Percentiles rank a stretch among this genome's conserved stretches.
Conservation (phyloP, 202 grass and related monocot species). For the Schoenoplectus triqueter region DNA sequence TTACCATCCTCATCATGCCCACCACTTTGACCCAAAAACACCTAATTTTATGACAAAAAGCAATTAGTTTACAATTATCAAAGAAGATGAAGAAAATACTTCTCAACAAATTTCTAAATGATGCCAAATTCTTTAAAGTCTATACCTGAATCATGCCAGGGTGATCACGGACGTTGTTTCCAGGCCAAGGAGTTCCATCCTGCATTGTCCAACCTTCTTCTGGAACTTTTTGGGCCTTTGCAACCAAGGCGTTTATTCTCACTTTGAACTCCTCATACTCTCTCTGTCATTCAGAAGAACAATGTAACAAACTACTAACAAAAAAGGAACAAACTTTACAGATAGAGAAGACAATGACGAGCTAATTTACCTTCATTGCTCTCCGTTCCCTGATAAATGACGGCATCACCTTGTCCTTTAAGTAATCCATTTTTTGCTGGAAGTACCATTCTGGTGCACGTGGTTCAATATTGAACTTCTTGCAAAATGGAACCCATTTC, state of each 20-base stretch:
- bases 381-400: constrained; percentile 85
- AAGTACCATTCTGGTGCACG: constrained; percentile 90
- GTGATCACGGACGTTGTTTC: constrained; percentile 96
- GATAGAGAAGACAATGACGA: constrained; percentile 9
- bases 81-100: neutral
- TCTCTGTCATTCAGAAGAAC: constrained; percentile 51
- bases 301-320: constrained; percentile 7
- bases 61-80: constrained; percentile 3
- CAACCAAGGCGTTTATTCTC: constrained; percentile 95
- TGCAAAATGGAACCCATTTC: constrained; percentile 95
- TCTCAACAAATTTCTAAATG: neutral
- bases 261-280: constrained; percentile 95
- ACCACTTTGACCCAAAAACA: constrained; percentile 96
- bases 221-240: constrained; percentile 94
- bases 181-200: constrained; percentile 98
- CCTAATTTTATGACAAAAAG: constrained; percentile 46
- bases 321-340: constrained; percentile 37
- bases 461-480: constrained; percentile 73
- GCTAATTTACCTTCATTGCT: constrained; percentile 80
- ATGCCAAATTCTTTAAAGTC: constrained; percentile 31
- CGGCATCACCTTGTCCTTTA: constrained; percentile 78
- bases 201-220: constrained; percentile 99
- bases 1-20: constrained; percentile 85
- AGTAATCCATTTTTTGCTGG: constrained; percentile 91
- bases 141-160: constrained; percentile 99